These are phyloP conservation scores for Metarhizium brunneum DNA, from an alignment of 2,329 filamentous ascomycete species.

Conservation along the genomic window DNA sequence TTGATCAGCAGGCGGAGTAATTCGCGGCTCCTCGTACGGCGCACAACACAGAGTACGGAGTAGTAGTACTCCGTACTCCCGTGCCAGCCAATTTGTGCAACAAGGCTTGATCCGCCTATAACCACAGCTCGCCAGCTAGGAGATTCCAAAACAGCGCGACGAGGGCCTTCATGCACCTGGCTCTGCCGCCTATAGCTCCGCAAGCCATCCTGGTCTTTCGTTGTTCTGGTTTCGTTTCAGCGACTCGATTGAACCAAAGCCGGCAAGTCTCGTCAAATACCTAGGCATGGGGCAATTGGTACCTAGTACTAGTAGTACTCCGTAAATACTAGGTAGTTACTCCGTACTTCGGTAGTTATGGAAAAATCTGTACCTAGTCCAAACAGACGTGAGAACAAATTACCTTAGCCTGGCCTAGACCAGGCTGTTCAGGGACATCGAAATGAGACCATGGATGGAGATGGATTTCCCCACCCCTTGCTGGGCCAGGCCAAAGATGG, in stretches of 20 bases:
- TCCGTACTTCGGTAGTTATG: too few relatives aligned
- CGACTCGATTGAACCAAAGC: background rate
- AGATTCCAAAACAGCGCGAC: background rate
- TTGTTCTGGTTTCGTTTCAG: slow-evolving; percentile 1
- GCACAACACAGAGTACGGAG: background rate
- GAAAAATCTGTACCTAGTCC: too few relatives aligned
- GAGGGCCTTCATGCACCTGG: background rate
- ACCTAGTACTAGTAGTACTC: too few relatives aligned
- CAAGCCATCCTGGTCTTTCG: background rate
- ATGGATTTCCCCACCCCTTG: too few relatives aligned
- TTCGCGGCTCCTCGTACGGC: background rate
- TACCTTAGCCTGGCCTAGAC: slow-evolving; percentile 3
- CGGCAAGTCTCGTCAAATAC: too few relatives aligned
- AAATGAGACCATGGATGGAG: background rate
- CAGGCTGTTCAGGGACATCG: background rate
- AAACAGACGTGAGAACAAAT: background rate
- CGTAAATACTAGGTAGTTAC: too few relatives aligned
- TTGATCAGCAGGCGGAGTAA: background rate
- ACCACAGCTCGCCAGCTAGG: background rate
- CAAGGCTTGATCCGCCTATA: background rate
- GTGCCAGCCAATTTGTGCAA: background rate
- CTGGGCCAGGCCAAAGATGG: background rate
- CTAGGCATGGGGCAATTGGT: too few relatives aligned
- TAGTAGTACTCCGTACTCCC: too few relatives aligned
- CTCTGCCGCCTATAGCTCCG: background rate